phyloP scores from a whole-genome alignment of 2,329 filamentous ascomycete genomes.

The Cadophora malorum region DNA sequence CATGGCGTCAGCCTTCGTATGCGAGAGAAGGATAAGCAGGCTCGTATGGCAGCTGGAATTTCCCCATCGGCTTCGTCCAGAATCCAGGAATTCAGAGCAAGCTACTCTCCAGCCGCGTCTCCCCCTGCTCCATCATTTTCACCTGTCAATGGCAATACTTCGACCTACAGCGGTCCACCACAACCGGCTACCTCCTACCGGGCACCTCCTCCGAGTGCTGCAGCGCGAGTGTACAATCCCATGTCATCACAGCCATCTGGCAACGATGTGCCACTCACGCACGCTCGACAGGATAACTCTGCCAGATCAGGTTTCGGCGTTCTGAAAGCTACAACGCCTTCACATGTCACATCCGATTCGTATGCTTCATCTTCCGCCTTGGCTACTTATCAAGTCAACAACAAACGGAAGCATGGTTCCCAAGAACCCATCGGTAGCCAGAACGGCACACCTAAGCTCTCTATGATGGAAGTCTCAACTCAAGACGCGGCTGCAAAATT shows the following conservation, averaged over 20 bases:
- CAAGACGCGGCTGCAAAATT: slow-evolving; percentile 28
- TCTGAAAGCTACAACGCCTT: not conserved
- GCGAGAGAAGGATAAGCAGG: slow-evolving; percentile 40
- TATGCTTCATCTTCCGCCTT: not conserved
- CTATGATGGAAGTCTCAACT: slow-evolving; percentile 12
- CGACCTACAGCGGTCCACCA: not conserved
- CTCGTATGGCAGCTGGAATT: slow-evolving; percentile 22
- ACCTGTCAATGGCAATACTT: slow-evolving; percentile 19
- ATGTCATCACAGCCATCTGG: not conserved
- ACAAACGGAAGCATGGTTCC: slow-evolving; percentile 19
- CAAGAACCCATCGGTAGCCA: slow-evolving; percentile 16
- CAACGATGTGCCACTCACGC: not conserved
- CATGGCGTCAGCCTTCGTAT: slow-evolving; percentile 42
- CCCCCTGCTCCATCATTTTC: slow-evolving; percentile 23
- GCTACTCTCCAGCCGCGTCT: slow-evolving; percentile 1
- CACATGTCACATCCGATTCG: not conserved
- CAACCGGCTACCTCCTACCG: not conserved
- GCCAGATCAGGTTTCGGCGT: slow-evolving; percentile 17
- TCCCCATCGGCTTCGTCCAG: not conserved
- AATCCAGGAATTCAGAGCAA: slow-evolving; percentile 13
- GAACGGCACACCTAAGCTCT: not conserved
- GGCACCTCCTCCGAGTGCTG: slow-evolving; percentile 2
- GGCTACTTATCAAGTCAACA: slow-evolving; percentile 8
- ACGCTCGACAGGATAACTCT: not conserved
- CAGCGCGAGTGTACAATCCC: slow-evolving; percentile 1